Conservation (phyloP, 208 protist genomes). For the Leishmania turanica region DNA sequence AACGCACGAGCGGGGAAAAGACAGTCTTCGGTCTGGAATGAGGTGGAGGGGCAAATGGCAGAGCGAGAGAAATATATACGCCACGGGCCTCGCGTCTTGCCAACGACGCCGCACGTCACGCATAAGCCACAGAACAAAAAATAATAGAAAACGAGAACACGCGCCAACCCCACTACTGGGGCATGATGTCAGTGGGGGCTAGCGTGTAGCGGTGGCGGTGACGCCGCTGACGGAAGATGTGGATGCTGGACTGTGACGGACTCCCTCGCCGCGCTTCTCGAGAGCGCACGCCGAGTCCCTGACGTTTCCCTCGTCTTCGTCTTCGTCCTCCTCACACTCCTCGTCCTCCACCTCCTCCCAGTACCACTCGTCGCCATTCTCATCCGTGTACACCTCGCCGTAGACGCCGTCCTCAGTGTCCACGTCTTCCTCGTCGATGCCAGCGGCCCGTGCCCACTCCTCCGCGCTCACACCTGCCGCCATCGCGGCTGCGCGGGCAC, state of each 20-base stretch:
- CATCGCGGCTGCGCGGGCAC: conserved; percentile 13
- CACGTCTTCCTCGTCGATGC: background rate
- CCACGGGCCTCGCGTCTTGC: background rate
- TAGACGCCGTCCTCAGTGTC: conserved; percentile 26
- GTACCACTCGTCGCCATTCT: conserved; percentile 41
- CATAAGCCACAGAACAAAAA: background rate
- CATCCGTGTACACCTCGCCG: conserved; percentile 39
- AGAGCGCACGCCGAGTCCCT: background rate
- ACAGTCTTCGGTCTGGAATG: background rate
- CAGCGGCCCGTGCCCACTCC: conserved; percentile 4
- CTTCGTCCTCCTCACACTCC: conserved; percentile 25
- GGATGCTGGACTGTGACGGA: background rate
- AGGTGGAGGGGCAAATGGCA: background rate
- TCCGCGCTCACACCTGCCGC: conserved; percentile 12
- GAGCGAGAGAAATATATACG: background rate
- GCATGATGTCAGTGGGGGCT: background rate
- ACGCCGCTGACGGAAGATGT: background rate
- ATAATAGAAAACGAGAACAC: background rate
- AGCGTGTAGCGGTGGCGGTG: background rate
- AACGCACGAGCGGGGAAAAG: background rate
- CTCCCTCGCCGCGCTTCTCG: background rate
- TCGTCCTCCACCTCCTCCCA: conserved; percentile 42
- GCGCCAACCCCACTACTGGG: background rate
- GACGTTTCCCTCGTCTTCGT: conserved; percentile 19
- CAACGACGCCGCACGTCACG: background rate